These are phyloP conservation scores for Metschnikowia continentalis DNA, from an alignment of 805 yeast genomes.

Conservation along the genomic window DNA sequence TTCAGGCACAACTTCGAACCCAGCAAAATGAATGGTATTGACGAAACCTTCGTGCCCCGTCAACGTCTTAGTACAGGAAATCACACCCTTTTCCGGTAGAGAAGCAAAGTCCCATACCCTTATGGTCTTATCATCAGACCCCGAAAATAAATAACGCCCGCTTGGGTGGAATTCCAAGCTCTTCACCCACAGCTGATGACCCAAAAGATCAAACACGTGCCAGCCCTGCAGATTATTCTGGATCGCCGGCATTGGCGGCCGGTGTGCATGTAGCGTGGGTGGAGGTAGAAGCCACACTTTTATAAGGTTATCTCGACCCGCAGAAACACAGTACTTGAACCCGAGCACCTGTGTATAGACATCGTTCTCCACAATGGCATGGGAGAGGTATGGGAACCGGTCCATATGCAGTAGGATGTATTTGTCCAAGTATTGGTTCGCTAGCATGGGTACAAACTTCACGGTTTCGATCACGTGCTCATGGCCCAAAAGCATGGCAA, in stretches of 20 bases:
- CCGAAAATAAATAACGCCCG: constrained; percentile 64
- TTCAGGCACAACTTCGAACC: constrained; percentile 23
- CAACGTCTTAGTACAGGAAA: constrained; percentile 45
- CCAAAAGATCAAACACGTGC: constrained; percentile 53
- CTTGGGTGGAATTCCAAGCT: constrained; percentile 68
- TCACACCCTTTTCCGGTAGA: constrained; percentile 37
- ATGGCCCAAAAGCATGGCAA: constrained; percentile 70
- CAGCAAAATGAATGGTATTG: constrained; percentile 55
- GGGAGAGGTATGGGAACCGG: constrained; percentile 31
- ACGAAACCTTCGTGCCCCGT: constrained; percentile 74
- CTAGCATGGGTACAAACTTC: constrained; percentile 55
- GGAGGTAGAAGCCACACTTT: constrained; percentile 75
- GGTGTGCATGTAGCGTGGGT: constrained; percentile 53
- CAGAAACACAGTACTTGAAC: constrained; percentile 70
- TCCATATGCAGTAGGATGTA: constrained; percentile 30
- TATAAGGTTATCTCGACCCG: constrained; percentile 72
- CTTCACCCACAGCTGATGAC: constrained; percentile 87
- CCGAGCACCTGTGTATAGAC: constrained; percentile 39
- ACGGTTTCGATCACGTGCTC: constrained; percentile 77
- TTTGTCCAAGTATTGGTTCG: constrained; percentile 48
- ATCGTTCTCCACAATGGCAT: constrained; percentile 25
- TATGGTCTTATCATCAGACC: constrained; percentile 75
- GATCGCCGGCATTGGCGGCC: constrained; percentile 51
- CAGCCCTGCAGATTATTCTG: constrained; percentile 56
- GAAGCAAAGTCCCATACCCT: constrained; percentile 69